These are phyloP conservation scores for Malassezia sp. DNA, from an alignment of 1,284 basidiomycete genomes.

Conservation along the genomic window DNA sequence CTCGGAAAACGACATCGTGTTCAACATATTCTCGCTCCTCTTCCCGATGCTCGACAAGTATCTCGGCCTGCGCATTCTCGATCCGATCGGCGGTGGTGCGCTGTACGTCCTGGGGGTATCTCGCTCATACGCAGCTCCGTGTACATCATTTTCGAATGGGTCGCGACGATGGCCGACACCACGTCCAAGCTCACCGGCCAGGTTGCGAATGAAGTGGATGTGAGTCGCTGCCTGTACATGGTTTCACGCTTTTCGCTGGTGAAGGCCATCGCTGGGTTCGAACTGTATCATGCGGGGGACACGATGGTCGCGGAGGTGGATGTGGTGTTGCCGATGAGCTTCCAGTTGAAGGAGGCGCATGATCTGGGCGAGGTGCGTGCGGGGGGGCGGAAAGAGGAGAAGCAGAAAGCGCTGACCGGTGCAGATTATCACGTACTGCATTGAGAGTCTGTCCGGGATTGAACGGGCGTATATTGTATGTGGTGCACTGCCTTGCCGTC, in stretches of 20 bases:
- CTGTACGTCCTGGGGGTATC: too few relatives aligned
- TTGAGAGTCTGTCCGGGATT: constrained; percentile 30
- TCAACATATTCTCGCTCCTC: constrained; percentile 53
- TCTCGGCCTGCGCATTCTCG: constrained; percentile 28
- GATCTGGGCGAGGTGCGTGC: constrained; percentile 29
- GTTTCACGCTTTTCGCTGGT: constrained; percentile 39
- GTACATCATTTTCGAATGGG: constrained; percentile 43
- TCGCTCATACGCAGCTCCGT: constrained; percentile 28
- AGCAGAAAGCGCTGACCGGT: neutral
- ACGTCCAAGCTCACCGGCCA: constrained; percentile 37
- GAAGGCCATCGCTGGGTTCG: constrained; percentile 35
- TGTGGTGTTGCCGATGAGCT: constrained; percentile 33
- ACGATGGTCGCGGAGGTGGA: constrained; percentile 42
- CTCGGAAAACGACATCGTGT: constrained; percentile 52
- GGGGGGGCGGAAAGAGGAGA: neutral
- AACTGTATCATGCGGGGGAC: constrained; percentile 43
- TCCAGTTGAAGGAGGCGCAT: constrained; percentile 41
- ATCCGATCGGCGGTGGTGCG: constrained; percentile 34
- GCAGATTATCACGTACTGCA: constrained; percentile 38
- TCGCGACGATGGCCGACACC: constrained; percentile 34
- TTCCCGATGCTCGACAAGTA: constrained; percentile 50
- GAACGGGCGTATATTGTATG: constrained; percentile 30
- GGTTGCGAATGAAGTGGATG: constrained; percentile 27
- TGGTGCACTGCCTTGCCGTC: too few relatives aligned
- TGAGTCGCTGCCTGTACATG: constrained; percentile 37